Evolutionary conservation across 2,329 filamentous ascomycete species (phyloP), one percentile per base, ranked within the genome.

Genomic region (Pseudovirgaria hyperparasitica): DNA sequence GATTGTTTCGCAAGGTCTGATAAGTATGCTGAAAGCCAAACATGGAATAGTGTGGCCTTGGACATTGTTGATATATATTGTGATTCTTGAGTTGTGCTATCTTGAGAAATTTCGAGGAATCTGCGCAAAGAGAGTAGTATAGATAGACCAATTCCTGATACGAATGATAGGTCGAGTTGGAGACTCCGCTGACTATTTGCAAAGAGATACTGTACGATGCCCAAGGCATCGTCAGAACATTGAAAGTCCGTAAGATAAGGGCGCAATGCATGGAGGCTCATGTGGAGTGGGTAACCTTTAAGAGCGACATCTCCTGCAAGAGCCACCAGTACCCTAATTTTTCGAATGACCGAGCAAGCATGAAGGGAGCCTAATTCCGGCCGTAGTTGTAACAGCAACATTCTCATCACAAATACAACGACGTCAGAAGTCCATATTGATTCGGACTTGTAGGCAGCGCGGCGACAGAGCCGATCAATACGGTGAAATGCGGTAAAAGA

Each of bases 221-320:
- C 87, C 23, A 96, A 65, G 2, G 82, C 76, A 57, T 98, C 90
- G 45, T 93, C 82, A 7, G 86, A 81, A 51, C 87, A 96, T 45
- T 92, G 79, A 0, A 76, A 67, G 39, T 96, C 78, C 2, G 77
- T 76, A 5, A 96, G 61, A 38, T 85, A 92, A 0, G 75, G 73
- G 7, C 79, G 68, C 12, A 93, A 63, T 2, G 80, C 77, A 42
- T 85, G 81, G 2, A 98, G 63, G 1, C 92, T 64, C 81, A 94
- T 90, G 50, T 98, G 82, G 9, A 94, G 52, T 8, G 84, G 81
- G 45, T 96, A 96, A 0, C 78, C 80, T 21, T 72, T 60, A 14
- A 78, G 62, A n/a, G 80, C 81, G 26, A 75, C 65, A 1, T 70
- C 50, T 0, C 84, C 85, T 15, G 84, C 78, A 23, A 96, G 59